phyloP scores from a whole-genome alignment of 179 eudicot genomes.

The Amaranthus tricolor region DNA sequence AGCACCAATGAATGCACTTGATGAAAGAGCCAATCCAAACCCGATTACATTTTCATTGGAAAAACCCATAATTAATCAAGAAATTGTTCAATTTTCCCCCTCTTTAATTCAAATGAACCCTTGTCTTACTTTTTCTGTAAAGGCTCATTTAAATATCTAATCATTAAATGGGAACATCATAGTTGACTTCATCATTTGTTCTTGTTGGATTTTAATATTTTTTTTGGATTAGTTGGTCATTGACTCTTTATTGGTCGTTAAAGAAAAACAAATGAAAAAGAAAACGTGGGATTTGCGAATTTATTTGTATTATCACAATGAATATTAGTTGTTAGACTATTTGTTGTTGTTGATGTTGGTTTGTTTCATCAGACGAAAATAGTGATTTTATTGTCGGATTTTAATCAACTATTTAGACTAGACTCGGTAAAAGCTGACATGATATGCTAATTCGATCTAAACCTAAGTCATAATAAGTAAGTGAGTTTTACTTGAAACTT shows the following conservation, averaged over 20 bases:
- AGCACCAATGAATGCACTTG: slow-evolving; percentile 67
- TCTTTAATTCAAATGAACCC: not conserved
- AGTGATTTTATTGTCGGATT: no score
- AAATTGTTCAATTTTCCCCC: not conserved
- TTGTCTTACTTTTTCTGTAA: not conserved
- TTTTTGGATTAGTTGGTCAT: not conserved
- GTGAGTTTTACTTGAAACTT: no score
- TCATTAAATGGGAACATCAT: not conserved
- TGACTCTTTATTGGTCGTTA: not conserved
- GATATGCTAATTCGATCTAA: no score
- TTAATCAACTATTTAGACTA: no score
- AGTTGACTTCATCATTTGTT: not conserved
- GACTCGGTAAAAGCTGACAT: no score
- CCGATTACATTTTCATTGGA: slow-evolving; percentile 56
- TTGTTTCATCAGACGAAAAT: no score
- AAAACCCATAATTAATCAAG: slow-evolving; percentile 31
- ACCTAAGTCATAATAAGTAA: no score
- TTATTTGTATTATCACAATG: no score
- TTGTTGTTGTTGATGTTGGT: no score
- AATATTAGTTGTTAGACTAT: no score
- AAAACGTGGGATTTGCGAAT: no score
- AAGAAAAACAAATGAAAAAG: not conserved
- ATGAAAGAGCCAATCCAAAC: slow-evolving; percentile 50
- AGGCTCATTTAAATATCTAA: not conserved
- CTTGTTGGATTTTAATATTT: not conserved